Percentiles rank a stretch among this genome's conserved stretches.
Conservation (phyloP, 495 filamentous ascomycete genomes). For the Jackrogersella minutella region DNA sequence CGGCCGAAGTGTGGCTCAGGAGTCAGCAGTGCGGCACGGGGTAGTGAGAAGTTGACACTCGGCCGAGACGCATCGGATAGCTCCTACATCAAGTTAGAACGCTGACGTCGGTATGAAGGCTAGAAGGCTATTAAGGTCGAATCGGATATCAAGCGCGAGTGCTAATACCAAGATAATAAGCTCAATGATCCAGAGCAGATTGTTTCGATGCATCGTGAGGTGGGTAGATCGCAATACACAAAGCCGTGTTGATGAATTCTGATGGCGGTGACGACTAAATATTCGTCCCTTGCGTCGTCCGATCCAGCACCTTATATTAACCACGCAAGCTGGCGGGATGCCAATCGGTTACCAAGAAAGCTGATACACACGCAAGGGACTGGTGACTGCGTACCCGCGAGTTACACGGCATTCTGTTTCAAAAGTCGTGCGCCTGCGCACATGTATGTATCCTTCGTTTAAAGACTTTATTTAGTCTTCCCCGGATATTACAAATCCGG, state of each 20-base stretch:
- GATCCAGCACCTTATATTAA: conserved; percentile 4
- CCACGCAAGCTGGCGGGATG: neutral
- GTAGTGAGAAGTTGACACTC: neutral
- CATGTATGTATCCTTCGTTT: conserved; percentile 1
- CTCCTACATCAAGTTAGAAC: too few species aligned
- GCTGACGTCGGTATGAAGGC: neutral
- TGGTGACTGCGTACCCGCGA: neutral
- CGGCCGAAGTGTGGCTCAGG: conserved; percentile 6
- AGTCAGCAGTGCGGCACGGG: neutral
- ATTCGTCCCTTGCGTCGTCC: conserved; percentile 34
- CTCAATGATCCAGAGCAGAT: neutral
- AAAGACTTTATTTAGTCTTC: conserved; percentile 3
- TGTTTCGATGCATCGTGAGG: conserved; percentile 3
- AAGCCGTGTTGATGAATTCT: conserved; percentile 14
- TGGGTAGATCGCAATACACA: conserved; percentile 22
- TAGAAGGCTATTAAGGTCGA: neutral
- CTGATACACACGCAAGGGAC: conserved; percentile 29
- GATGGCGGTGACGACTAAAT: conserved; percentile 8
- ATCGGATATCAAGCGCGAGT: neutral
- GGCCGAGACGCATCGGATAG: neutral
- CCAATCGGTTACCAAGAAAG: conserved; percentile 15
- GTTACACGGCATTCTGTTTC: conserved; percentile 1
- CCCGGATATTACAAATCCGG: neutral
- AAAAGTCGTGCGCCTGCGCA: neutral
- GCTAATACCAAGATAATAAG: neutral